phyloP scores from a whole-genome alignment of 2,329 filamentous ascomycete genomes.

The Diplocarpon mali region DNA sequence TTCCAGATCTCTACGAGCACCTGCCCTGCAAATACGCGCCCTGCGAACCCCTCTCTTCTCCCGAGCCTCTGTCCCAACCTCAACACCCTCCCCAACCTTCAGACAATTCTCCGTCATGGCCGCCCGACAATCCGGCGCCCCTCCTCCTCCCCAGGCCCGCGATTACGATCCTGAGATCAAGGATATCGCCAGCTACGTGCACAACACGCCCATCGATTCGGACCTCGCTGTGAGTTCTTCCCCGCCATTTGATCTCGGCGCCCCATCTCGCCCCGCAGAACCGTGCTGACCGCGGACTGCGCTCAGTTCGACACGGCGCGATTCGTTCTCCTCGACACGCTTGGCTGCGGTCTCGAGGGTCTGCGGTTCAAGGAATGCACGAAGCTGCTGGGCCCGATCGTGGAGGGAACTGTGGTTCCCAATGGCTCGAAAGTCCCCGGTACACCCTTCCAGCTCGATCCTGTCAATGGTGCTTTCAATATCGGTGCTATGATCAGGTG shows the following conservation, averaged over 20 bases:
- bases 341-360: constrained; percentile 92
- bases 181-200: constrained; percentile 91
- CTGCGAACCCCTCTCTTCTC: constrained; percentile 21
- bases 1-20: constrained; percentile 21
- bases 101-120: constrained; percentile 30
- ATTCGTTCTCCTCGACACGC: constrained; percentile 92
- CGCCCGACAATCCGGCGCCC: constrained; percentile 31
- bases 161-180: constrained; percentile 86
- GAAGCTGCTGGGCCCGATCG: constrained; percentile 85
- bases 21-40: constrained; percentile 22
- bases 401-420: constrained; percentile 82
- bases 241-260: neutral
- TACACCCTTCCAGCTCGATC: constrained; percentile 88
- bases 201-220: constrained; percentile 82
- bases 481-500: constrained; percentile 98
- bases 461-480: constrained; percentile 94
- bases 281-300: constrained; percentile 11
- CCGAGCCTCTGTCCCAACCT: constrained; percentile 16
- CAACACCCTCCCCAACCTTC: constrained; percentile 13
- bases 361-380: constrained; percentile 92
- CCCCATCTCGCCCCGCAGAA: neutral
- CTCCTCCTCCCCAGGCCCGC: constrained; percentile 39
- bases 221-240: constrained; percentile 69
- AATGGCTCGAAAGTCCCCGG: constrained; percentile 87
- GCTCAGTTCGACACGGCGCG: constrained; percentile 83